These are phyloP conservation scores for Flaveria trinervia DNA, from an alignment of 129 eudicot genomes.

Conservation along the genomic window DNA sequence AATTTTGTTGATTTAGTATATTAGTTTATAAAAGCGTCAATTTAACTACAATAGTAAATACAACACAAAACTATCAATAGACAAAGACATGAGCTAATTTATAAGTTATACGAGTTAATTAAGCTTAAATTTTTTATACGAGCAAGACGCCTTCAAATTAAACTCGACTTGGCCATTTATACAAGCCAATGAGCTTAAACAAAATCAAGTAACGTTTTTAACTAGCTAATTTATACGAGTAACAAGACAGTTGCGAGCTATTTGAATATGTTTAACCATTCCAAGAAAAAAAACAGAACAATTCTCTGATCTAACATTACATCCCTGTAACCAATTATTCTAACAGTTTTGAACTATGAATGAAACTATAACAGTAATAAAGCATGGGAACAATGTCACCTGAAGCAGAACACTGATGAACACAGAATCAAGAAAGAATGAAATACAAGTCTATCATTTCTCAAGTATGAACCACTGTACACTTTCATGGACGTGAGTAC, in stretches of 20 bases:
- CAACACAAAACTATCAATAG: not conserved
- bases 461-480: too few species aligned
- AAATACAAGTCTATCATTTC: too few species aligned
- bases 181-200: not conserved
- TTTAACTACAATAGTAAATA: not conserved
- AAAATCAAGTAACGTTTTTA: not conserved
- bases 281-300: not conserved
- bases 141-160: too few species aligned
- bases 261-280: not conserved
- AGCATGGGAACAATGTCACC: not conserved
- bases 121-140: too few species aligned
- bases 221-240: not conserved
- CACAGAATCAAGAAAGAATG: not conserved
- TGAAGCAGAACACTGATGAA: too few species aligned
- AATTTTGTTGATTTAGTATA: not conserved
- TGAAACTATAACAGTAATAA: slow-evolving; percentile 6
- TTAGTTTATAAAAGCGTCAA: not conserved
- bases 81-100: too few species aligned
- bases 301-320: not conserved
- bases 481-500: not conserved
- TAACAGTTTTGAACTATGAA: not conserved
- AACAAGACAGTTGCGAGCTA: not conserved
- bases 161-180: not conserved
- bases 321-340: not conserved
- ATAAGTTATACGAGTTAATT: too few species aligned